phyloP scores from a whole-genome alignment of 371 early-diverging fungal genomes.

The Saksenaea oblongispora region DNA sequence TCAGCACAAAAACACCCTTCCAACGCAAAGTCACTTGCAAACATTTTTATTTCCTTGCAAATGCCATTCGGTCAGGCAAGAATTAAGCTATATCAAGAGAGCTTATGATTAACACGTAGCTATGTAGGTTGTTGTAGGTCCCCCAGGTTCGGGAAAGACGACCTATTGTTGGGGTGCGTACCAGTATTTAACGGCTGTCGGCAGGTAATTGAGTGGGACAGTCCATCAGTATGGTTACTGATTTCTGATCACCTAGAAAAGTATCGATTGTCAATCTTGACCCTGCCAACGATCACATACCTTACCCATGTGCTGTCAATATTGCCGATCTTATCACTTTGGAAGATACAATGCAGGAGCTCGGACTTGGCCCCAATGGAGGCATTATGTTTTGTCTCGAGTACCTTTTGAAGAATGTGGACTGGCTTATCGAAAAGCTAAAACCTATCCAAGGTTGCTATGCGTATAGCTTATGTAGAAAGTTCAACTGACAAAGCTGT shows the following conservation, averaged over 20 bases:
- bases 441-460: conserved; percentile 63
- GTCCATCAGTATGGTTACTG: neutral
- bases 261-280: conserved; percentile 96
- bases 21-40: neutral
- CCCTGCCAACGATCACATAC: conserved; percentile 93
- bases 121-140: conserved; percentile 90
- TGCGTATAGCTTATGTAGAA: conserved; percentile 10
- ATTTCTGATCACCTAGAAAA: conserved; percentile 51
- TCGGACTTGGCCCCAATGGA: conserved; percentile 98
- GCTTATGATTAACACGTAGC: conserved; percentile 9
- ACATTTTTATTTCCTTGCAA: neutral
- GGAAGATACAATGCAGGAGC: conserved; percentile 94
- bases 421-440: conserved; percentile 88
- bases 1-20: neutral
- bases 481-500: neutral
- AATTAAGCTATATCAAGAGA: neutral
- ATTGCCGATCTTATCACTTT: conserved; percentile 94
- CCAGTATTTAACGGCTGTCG: conserved; percentile 83
- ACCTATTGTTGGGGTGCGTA: conserved; percentile 94
- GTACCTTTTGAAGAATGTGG: conserved; percentile 90
- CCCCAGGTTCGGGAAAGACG: conserved; percentile 98
- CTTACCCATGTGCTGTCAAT: conserved; percentile 88
- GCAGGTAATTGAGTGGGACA: conserved; percentile 53
- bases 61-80: conserved; percentile 27
- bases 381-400: conserved; percentile 98